Evolutionary conservation across 495 filamentous ascomycete genomes (phyloP).

Genomic region (Aspergillus nanangensis): DNA sequence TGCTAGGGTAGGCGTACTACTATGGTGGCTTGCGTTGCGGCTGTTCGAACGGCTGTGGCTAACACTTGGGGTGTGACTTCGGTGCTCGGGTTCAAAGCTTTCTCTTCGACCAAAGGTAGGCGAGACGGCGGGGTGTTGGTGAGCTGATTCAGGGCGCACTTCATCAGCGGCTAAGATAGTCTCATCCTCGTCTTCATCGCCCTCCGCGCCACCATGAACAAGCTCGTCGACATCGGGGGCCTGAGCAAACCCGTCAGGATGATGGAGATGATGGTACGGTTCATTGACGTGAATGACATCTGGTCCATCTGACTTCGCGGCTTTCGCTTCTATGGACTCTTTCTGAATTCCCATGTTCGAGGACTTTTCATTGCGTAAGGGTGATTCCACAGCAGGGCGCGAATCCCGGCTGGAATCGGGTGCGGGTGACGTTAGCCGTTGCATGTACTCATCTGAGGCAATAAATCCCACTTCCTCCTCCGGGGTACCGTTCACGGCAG

Average conservation of each 20-base stretch:
- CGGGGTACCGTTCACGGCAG: constrained; percentile 55
- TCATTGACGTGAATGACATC: constrained; percentile 75
- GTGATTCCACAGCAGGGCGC: constrained; percentile 51
- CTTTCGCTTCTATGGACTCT: constrained; percentile 26
- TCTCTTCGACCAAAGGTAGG: constrained; percentile 57
- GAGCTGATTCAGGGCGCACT: constrained; percentile 70
- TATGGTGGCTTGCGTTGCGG: constrained; percentile 62
- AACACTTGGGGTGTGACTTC: constrained; percentile 50
- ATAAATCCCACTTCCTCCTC: constrained; percentile 78
- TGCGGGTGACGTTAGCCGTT: constrained; percentile 62
- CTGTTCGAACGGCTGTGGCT: constrained; percentile 68
- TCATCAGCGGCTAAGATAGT: constrained; percentile 93
- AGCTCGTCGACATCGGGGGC: constrained; percentile 35
- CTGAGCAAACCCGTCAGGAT: constrained; percentile 54
- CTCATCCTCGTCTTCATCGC: constrained; percentile 51
- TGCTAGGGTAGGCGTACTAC: constrained; percentile 35
- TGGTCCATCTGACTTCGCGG: constrained; percentile 42
- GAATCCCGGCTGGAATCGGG: constrained; percentile 41
- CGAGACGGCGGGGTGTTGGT: constrained; percentile 68
- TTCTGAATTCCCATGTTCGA: constrained; percentile 23
- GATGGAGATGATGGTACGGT: constrained; percentile 57
- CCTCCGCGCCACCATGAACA: constrained; percentile 22
- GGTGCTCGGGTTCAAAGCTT: constrained; percentile 51
- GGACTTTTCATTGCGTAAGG: constrained; percentile 49
- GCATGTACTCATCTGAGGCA: constrained; percentile 72